Conservation (phyloP, 163 green algal genomes). For the Scenedesmus sp. region DNA sequence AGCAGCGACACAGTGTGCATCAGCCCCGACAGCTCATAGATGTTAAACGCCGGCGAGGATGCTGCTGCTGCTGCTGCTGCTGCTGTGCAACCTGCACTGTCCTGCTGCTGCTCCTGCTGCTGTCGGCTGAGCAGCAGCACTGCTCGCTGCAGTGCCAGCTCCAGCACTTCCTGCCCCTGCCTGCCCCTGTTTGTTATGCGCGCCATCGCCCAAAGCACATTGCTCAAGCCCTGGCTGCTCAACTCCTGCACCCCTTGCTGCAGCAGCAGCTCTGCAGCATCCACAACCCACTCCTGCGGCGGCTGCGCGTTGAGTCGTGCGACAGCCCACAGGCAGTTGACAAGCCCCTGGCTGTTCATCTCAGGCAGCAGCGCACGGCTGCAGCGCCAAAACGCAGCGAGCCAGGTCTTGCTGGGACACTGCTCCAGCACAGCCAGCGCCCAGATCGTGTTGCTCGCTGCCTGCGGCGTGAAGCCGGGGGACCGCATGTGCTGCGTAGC, state of each 20-base stretch:
- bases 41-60: neutral
- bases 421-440: constrained; percentile 52
- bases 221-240: constrained; percentile 29
- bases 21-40: constrained; percentile 41
- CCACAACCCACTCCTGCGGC: constrained; percentile 24
- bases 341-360: constrained; percentile 41
- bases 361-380: neutral
- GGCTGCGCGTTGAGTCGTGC: constrained; percentile 23
- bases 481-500: neutral
- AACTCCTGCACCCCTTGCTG: constrained; percentile 8
- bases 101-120: constrained; percentile 5
- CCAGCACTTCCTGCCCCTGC: constrained; percentile 25
- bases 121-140: constrained; percentile 6
- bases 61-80: constrained; percentile 1
- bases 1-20: constrained; percentile 41
- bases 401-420: neutral
- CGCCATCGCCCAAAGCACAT: constrained; percentile 43
- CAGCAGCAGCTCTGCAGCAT: neutral
- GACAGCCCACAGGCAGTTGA: constrained; percentile 53
- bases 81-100: neutral
- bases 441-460: constrained; percentile 55
- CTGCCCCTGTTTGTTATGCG: neutral
- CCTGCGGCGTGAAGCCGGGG: constrained; percentile 7
- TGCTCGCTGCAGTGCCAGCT: neutral
- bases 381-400: constrained; percentile 12